phyloP scores from a whole-genome alignment of 441 rosid genomes.

The Lepidium campestre region DNA sequence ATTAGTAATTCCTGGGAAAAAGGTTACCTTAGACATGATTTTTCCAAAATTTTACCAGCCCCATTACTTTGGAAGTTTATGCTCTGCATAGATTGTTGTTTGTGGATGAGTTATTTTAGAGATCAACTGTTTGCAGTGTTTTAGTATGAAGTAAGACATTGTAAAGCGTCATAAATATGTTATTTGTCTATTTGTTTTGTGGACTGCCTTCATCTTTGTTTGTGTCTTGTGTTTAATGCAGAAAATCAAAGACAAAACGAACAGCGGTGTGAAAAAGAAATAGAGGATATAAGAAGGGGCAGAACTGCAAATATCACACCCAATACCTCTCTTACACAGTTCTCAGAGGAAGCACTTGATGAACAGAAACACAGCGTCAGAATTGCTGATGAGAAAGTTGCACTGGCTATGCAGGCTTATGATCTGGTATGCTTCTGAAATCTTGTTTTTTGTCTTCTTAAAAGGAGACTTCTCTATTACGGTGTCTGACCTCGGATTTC shows the following conservation, averaged over 20 bases:
- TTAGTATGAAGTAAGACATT: background rate
- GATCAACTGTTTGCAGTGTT: background rate
- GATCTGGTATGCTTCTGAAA: constrained; percentile 57
- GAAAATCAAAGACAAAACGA: constrained; percentile 82
- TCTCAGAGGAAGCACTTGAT: constrained; percentile 86
- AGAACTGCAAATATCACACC: constrained; percentile 58
- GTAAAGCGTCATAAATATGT: background rate
- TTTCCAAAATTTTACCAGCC: background rate
- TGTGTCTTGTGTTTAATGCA: constrained; percentile 24
- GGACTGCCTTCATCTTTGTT: constrained; percentile 7
- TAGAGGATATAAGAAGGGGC: constrained; percentile 74
- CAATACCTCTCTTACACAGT: constrained; percentile 47
- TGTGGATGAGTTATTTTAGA: background rate
- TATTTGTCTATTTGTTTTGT: background rate
- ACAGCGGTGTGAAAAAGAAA: constrained; percentile 80
- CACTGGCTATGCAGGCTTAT: constrained; percentile 86
- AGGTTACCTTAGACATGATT: background rate
- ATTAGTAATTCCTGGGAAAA: background rate
- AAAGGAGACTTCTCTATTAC: background rate
- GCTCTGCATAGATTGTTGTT: background rate
- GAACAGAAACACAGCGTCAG: constrained; percentile 93
- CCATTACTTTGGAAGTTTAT: background rate
- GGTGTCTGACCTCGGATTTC: background rate
- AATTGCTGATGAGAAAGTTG: constrained; percentile 94
- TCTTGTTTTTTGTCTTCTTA: background rate